Base-by-base conservation (phyloP, 306 rosid species). In the Mucuna pruriens region DNA sequence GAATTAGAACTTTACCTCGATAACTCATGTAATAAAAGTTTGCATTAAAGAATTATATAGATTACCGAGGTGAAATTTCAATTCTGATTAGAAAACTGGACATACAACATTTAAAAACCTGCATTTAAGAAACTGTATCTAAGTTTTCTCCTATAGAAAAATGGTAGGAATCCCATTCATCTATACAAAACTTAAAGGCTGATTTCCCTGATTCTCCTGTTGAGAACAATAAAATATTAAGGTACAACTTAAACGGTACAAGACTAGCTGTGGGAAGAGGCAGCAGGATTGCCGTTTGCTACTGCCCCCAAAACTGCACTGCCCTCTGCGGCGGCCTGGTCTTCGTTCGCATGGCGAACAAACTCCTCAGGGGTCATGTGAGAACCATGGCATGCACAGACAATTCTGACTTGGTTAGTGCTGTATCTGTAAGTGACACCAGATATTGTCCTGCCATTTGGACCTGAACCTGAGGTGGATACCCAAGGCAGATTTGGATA, bases 401-500 rank as follows among this genome's bases (percentile, higher is more conserved):
- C 94, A 39, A 96, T 93, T 65, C 83, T 87, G 48, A 96, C 88
- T 83, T 93, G 94, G 90, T 87, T 88, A 70, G 90, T 48, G 72
- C 40, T 90, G 86, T 84, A 93, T 80, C 84, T 67, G 87, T 92
- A 96, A 45, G 99, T 96, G 52, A 93, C 99, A 72, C 99, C 99
- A 65, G 99, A 96, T 70, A 96, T 92, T 2, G 97, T 93, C 88
- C 87, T 88, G 39, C 98, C 99, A 49, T 89, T 85, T 38, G 97
- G 88, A 38, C 97, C 97, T 7, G 91, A 81, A 74, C 90, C 95
- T 8, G 93, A 87, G 62, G 98, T 96, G 17, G 99, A 96, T 80
- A 96, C 99, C 99, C 98, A 96, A 34, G 99, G 99, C 13, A 96
- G 90, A 85, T 88, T 89, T 25, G 99, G 98, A 61, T 81, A 81